Percentiles rank a stretch among this genome's conserved stretches.
phyloP scores from a whole-genome alignment of 1,139 yeast species.

The Saccharomyces hybrid region DNA sequence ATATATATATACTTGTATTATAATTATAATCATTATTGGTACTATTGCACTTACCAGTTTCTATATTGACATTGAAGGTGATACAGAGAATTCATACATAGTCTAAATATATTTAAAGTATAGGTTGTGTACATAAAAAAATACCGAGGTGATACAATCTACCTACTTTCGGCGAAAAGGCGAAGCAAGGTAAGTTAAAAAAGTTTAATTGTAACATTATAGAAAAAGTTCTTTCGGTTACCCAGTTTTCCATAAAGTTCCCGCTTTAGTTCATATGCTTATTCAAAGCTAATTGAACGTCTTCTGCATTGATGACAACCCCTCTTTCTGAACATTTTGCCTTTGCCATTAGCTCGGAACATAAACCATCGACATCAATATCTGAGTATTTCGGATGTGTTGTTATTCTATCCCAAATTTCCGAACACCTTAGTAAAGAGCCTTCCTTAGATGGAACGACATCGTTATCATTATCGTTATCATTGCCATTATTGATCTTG shows the following conservation, averaged over 20 bases:
- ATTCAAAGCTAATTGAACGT: conserved; percentile 58
- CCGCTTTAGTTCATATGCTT: conserved; percentile 15
- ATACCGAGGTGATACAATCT: neutral
- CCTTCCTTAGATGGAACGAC: conserved; percentile 49
- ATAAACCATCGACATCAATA: conserved; percentile 86
- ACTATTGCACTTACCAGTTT: neutral
- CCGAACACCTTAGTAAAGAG: conserved; percentile 64
- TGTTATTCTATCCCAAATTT: conserved; percentile 93
- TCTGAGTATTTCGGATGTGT: conserved; percentile 91
- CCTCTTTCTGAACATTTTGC: conserved; percentile 96
- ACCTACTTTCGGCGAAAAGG: neutral
- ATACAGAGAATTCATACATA: neutral
- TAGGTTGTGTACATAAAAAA: neutral
- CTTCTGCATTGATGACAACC: conserved; percentile 73
- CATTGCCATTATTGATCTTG: neutral
- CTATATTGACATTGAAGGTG: neutral
- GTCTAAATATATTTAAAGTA: neutral
- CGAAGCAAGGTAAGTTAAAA: neutral
- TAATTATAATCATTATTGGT: neutral
- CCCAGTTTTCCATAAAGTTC: neutral
- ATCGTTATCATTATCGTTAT: conserved; percentile 31
- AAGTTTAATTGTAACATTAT: neutral
- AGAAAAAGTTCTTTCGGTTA: neutral
- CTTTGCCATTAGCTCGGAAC: conserved; percentile 78
- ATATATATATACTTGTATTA: conserved; percentile 5